Evolutionary conservation across 495 filamentous ascomycete species (phyloP).

Genomic region (Penicillium herquei): DNA sequence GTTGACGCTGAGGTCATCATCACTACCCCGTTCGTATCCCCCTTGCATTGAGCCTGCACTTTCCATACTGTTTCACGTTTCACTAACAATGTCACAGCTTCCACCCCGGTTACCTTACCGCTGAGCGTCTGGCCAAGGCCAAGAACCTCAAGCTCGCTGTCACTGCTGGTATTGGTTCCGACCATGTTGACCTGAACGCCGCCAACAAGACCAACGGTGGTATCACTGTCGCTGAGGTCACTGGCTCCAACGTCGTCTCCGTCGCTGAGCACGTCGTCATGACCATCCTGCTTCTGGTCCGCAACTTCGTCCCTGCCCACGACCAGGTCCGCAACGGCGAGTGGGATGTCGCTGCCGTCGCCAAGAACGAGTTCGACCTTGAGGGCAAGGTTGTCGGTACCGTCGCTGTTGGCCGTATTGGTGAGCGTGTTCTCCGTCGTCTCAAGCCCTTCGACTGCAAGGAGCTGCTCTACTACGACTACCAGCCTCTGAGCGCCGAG

Average conservation of each 20-base stretch:
- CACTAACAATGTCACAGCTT: slow-evolving; percentile 59
- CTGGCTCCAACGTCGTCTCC: slow-evolving; percentile 88
- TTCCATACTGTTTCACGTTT: not conserved
- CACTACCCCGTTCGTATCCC: slow-evolving; percentile 81
- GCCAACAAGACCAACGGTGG: slow-evolving; percentile 99
- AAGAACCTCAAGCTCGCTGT: slow-evolving; percentile 98
- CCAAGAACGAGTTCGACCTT: slow-evolving; percentile 97
- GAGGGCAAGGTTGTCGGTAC: slow-evolving; percentile 98
- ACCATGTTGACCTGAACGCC: slow-evolving; percentile 95
- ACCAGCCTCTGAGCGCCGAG: slow-evolving; percentile 87
- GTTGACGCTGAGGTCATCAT: slow-evolving; percentile 98
- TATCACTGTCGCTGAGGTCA: slow-evolving; percentile 95
- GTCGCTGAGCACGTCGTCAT: slow-evolving; percentile 96
- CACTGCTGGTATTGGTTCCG: slow-evolving; percentile 96
- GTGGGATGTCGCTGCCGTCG: slow-evolving; percentile 93
- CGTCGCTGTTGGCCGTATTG: slow-evolving; percentile 95
- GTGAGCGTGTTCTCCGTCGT: slow-evolving; percentile 93
- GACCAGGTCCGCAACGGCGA: slow-evolving; percentile 86
- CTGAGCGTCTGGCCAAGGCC: slow-evolving; percentile 92
- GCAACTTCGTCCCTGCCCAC: slow-evolving; percentile 97
- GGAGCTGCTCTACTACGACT: slow-evolving; percentile 99
- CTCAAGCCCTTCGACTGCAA: slow-evolving; percentile 99
- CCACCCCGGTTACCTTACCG: slow-evolving; percentile 97
- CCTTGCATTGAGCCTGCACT: too few species aligned
- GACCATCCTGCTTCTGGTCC: slow-evolving; percentile 94